Conservation (phyloP, 139 green algal species). For the Chlorella sorokiniana region DNA sequence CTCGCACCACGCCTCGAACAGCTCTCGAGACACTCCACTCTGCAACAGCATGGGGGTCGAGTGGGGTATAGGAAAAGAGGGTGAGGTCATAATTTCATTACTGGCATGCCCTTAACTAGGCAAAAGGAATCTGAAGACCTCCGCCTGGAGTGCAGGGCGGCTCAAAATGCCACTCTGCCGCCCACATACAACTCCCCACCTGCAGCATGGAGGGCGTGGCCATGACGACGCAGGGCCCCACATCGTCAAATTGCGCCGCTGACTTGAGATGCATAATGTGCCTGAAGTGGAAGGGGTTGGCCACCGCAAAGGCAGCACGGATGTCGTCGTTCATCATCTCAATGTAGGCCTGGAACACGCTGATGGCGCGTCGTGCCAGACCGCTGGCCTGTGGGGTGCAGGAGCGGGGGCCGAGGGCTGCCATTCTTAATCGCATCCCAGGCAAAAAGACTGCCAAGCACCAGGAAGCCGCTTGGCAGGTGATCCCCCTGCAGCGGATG, state of each 20-base stretch:
- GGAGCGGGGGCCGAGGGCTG: not conserved
- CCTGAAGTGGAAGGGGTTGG: constrained; percentile 98
- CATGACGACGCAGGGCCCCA: constrained; percentile 94
- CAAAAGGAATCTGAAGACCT: too few species aligned
- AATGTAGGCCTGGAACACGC: constrained; percentile 95
- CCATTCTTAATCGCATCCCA: not conserved
- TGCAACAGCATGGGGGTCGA: constrained; percentile 24
- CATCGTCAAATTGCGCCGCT: constrained; percentile 74
- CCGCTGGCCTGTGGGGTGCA: constrained; percentile 51
- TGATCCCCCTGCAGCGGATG: too few species aligned
- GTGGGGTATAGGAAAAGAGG: not conserved
- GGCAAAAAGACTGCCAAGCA: not conserved
- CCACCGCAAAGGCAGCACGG: constrained; percentile 74
- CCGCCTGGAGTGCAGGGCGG: too few species aligned
- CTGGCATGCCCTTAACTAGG: too few species aligned
- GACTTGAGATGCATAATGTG: constrained; percentile 84
- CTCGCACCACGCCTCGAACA: constrained; percentile 97
- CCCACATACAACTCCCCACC: constrained; percentile 28
- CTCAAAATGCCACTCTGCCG: not conserved
- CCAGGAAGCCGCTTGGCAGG: too few species aligned
- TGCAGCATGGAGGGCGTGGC: constrained; percentile 94
- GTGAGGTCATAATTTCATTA: too few species aligned
- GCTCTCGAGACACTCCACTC: constrained; percentile 76
- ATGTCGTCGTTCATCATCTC: constrained; percentile 98
- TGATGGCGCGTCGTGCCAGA: constrained; percentile 77